phyloP scores from a whole-genome alignment of 306 rosid genomes.

The Neltuma alba region DNA sequence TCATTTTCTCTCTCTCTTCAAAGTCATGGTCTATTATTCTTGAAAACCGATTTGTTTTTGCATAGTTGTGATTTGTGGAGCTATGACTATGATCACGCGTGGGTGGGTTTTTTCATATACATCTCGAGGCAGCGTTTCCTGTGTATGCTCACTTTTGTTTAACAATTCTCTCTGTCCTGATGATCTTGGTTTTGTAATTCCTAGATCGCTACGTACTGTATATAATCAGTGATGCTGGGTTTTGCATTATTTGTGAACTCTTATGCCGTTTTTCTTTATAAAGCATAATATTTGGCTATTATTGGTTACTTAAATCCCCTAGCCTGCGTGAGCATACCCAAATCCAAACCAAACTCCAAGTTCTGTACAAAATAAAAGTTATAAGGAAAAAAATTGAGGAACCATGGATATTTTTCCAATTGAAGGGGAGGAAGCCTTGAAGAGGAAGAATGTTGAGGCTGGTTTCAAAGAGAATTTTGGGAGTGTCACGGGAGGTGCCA shows the following conservation, averaged over 20 bases:
- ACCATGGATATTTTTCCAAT: background rate
- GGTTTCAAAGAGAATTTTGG: too few species aligned
- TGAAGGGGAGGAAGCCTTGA: background rate
- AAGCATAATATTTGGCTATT: background rate
- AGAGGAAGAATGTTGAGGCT: background rate
- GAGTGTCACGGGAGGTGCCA: conserved; percentile 33
- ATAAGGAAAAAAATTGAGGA: background rate
- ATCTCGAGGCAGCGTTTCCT: background rate
- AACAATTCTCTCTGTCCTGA: background rate
- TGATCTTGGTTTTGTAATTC: background rate
- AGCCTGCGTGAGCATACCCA: background rate
- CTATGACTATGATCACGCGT: background rate
- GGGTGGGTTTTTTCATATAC: background rate
- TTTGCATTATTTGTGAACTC: background rate
- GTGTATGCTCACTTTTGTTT: background rate
- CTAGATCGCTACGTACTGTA: background rate
- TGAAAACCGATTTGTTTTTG: background rate
- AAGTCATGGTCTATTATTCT: background rate
- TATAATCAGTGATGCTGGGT: background rate
- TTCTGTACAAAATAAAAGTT: too few species aligned
- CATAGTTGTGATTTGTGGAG: background rate
- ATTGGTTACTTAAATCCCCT: background rate
- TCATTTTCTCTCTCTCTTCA: background rate
- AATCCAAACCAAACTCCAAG: background rate
- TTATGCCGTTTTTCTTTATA: background rate